Evolutionary conservation across 2,329 filamentous ascomycete species (phyloP), one percentile per base, ranked within the genome.

Genomic region (Leptographium wingfieldii): DNA sequence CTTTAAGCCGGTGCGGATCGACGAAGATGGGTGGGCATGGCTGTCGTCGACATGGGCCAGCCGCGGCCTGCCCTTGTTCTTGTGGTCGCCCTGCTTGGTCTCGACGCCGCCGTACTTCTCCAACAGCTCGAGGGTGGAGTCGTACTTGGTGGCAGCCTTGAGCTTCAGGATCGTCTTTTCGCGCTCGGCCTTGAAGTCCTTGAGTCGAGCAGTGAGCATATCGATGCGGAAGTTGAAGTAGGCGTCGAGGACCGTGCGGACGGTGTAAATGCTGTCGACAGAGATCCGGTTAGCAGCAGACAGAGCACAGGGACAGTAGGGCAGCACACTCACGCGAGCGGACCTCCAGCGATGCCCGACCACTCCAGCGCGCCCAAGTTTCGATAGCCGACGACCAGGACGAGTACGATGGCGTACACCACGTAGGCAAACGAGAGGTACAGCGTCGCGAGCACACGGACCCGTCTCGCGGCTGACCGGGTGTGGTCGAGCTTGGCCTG

Each of bases 81-180:
- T 64, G 55, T 62, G 64, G 9, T 56, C 60, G 12, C 56, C 61
- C 5, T 66, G 65, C 68, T 76, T 74, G 67, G 78, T 74, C 63
- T 85, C 83, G 25, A 78, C 76, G 11, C 84, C 88, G 43, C 91
- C 92, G 71, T 99, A 99, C 68, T 97, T 99, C 68, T 97, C 90
- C 12, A 99, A 81, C 62, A 99, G 74, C 70, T 96, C 85, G 68
- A 95, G 84, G 1, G 94, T 99, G 38, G 92, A 94, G 73, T 97
- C 90, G 75, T 96, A 99, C 72, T 89, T 96, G 40, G 94, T 99
- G 31, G 92, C 92, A 61, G 87, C 85, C 74, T 99, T 99, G 64
- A 99, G 83, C 73, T 92, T 92, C 70, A 95, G 87, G 65, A 99
- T 97, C 2, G 92, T 96, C 67, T 84, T 84, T 61, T 88, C 84